Evolutionary conservation across 2,329 filamentous ascomycete genomes (phyloP).

Genomic region (Phoma sp.): DNA sequence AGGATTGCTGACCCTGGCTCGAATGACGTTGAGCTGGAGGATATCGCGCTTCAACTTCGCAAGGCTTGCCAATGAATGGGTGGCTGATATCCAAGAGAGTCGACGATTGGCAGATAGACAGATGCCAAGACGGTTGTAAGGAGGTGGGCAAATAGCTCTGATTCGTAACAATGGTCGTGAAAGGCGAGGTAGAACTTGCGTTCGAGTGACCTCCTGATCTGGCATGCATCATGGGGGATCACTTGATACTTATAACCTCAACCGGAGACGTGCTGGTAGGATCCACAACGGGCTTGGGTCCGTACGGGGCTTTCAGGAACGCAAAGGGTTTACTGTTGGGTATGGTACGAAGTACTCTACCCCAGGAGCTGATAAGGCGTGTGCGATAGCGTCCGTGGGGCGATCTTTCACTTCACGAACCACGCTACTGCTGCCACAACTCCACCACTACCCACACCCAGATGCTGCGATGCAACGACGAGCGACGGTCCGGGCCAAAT

Average conservation of each 20-base stretch:
- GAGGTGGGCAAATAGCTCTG: constrained; percentile 6
- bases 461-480: constrained; percentile 1
- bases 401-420: constrained; percentile 7
- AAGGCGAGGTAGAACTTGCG: constrained; percentile 10
- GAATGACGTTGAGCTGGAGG: constrained; percentile 38
- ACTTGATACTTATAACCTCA: constrained; percentile 13
- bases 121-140: constrained; percentile 4
- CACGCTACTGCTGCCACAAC: constrained; percentile 1
- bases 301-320: constrained; percentile 11
- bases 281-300: constrained; percentile 6
- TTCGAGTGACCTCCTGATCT: constrained; percentile 10
- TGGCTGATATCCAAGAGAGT: constrained; percentile 32
- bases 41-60: constrained; percentile 19
- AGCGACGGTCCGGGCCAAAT: not conserved
- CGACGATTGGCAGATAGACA: constrained; percentile 1
- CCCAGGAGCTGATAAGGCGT: constrained; percentile 31
- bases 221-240: constrained; percentile 8
- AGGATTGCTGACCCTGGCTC: constrained; percentile 31
- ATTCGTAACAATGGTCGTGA: constrained; percentile 4
- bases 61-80: constrained; percentile 27
- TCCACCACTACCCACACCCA: constrained; percentile 5
- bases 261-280: constrained; percentile 5
- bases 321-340: constrained; percentile 9
- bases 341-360: constrained; percentile 20
- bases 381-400: constrained; percentile 20